These are phyloP conservation scores for Sordariomycetes sp. DNA, from an alignment of 2,329 filamentous ascomycete genomes.

Conservation along the genomic window DNA sequence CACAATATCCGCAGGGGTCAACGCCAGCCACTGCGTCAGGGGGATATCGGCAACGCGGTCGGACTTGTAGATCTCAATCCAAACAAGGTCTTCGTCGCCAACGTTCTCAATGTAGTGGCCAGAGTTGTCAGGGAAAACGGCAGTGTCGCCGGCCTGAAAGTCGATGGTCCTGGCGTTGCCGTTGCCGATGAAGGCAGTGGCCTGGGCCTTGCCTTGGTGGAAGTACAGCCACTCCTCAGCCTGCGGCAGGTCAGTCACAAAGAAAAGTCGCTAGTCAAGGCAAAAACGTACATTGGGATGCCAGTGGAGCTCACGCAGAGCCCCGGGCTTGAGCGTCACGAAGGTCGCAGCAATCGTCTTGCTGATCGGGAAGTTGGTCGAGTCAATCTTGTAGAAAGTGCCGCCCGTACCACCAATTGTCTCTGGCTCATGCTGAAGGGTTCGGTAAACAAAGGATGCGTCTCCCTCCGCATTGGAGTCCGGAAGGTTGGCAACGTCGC, in stretches of 20 bases:
- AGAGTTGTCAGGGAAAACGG: constrained; percentile 58
- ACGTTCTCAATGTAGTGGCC: constrained; percentile 63
- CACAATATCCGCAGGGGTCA: constrained; percentile 55
- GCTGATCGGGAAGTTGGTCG: constrained; percentile 55
- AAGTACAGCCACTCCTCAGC: constrained; percentile 67
- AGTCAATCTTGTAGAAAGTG: constrained; percentile 55
- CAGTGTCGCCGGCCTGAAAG: constrained; percentile 58
- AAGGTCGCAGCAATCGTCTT: constrained; percentile 58
- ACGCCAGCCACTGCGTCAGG: constrained; percentile 59
- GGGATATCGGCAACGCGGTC: constrained; percentile 59
- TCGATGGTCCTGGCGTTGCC: constrained; percentile 56
- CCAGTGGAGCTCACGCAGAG: constrained; percentile 59
- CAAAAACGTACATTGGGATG: constrained; percentile 50
- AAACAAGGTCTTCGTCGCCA: constrained; percentile 53
- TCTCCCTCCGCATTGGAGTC: constrained; percentile 43
- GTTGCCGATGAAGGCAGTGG: constrained; percentile 56
- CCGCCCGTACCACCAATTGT: constrained; percentile 53
- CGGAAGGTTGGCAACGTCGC: constrained; percentile 24
- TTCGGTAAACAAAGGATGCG: constrained; percentile 53
- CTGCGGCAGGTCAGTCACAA: constrained; percentile 19
- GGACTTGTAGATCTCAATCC: constrained; percentile 62
- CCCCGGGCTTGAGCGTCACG: constrained; percentile 54
- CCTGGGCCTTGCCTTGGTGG: constrained; percentile 50
- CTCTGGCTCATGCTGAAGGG: constrained; percentile 44
- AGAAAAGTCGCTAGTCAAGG: background rate